Percentiles rank a stretch among this genome's conserved stretches.
Evolutionary conservation across 371 early-diverging fungal species (phyloP).

Genomic region (Fennellomyces sp.): DNA sequence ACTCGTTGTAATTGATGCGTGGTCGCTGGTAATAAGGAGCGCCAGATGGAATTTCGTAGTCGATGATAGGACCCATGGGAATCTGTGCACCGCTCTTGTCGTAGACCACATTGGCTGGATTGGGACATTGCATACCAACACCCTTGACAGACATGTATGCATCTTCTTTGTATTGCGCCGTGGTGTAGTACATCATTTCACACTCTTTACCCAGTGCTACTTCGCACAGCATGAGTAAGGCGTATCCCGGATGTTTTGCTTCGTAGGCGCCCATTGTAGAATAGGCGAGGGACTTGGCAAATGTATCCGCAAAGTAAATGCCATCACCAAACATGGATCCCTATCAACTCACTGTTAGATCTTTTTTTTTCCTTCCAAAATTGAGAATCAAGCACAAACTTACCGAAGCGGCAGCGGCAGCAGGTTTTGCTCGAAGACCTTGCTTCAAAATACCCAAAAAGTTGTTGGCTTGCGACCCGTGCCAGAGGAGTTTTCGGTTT

Average conservation of each 20-base stretch:
- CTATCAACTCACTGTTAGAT: conserved; percentile 15
- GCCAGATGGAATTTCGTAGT: background rate
- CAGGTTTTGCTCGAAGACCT: conserved; percentile 44
- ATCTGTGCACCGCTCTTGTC: conserved; percentile 41
- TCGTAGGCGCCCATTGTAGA: conserved; percentile 1
- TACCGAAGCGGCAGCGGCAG: conserved; percentile 27
- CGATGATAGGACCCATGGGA: conserved; percentile 41
- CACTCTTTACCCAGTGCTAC: conserved; percentile 56
- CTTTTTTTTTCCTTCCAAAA: background rate
- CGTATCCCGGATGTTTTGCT: conserved; percentile 18
- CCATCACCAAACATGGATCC: conserved; percentile 56
- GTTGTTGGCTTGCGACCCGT: conserved; percentile 49
- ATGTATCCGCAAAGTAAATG: conserved; percentile 65
- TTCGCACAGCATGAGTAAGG: conserved; percentile 56
- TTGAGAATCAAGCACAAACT: conserved; percentile 8
- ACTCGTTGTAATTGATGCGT: conserved; percentile 55
- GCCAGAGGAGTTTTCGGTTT: conserved; percentile 54
- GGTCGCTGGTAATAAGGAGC: background rate
- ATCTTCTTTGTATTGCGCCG: background rate
- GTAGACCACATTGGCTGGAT: conserved; percentile 29
- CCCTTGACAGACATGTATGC: conserved; percentile 45
- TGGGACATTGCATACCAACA: conserved; percentile 45
- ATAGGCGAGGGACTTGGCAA: conserved; percentile 51
- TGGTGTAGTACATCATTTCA: conserved; percentile 11
- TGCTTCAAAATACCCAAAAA: conserved; percentile 52